A percentile compares a stretch with the other conserved stretches of the same genome.
Conservation (phyloP, 495 filamentous ascomycete genomes). For the Neurospora sp. region DNA sequence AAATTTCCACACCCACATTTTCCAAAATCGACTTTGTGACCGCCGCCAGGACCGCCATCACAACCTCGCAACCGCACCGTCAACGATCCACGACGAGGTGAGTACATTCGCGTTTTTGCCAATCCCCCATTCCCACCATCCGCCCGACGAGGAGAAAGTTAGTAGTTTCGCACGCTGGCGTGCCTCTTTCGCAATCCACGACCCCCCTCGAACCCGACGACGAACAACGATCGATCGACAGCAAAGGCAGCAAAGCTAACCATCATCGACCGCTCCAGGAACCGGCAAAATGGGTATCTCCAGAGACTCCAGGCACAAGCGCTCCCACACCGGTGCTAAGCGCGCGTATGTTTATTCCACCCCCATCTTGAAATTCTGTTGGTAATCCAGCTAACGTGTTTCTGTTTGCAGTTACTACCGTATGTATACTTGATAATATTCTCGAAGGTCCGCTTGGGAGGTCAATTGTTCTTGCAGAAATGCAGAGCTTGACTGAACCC, state of each 20-base stretch:
- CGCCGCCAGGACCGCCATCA: slow-evolving; percentile 5
- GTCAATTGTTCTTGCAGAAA: slow-evolving; percentile 8
- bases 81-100: slow-evolving; percentile 17
- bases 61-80: slow-evolving; percentile 11
- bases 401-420: slow-evolving; percentile 23
- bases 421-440: slow-evolving; percentile 19
- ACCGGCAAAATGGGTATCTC: slow-evolving; percentile 89
- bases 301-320: slow-evolving; percentile 98
- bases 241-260: slow-evolving; percentile 8
- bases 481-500: slow-evolving; percentile 6
- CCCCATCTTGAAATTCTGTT: neutral
- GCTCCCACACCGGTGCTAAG: slow-evolving; percentile 94
- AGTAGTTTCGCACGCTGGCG: neutral
- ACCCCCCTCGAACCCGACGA: neutral
- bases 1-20: slow-evolving; percentile 20
- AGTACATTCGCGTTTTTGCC: neutral
- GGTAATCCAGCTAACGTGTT: slow-evolving; percentile 9
- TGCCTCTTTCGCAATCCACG: neutral
- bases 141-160: neutral
- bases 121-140: neutral
- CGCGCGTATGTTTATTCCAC: slow-evolving; percentile 41
- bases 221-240: neutral
- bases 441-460: slow-evolving; percentile 47
- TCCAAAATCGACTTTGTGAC: slow-evolving; percentile 14
- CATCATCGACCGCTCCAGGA: slow-evolving; percentile 14